Base-by-base conservation (phyloP, 2,329 filamentous ascomycete species). In the Aureobasidium vineae region DNA sequence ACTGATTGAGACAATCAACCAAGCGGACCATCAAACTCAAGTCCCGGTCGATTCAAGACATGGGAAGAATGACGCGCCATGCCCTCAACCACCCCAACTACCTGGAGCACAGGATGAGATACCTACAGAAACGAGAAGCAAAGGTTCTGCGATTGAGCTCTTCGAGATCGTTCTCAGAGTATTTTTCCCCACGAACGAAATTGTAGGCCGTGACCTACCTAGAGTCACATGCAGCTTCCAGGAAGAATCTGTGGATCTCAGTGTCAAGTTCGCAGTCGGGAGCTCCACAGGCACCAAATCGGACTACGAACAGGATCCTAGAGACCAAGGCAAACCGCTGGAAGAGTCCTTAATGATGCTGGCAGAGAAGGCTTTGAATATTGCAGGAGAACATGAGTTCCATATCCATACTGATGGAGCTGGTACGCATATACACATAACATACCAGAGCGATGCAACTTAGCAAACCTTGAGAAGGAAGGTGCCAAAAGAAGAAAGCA, bases 321-420 rank as follows among this genome's bases (percentile, higher is more conserved):
- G 52, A 54, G 52, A 36, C 26, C 28, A 26, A 54, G 52, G 26
- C 28, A 54, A 54, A 26, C 52, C 28, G 52, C 52, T 54, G 15
- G 28, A 54, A 33, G 26, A 54, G 52, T 54, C 52, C 16, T 36
- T 54, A 16, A 54, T 54, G 28, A 36, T 54, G 28, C 52, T 54
- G 28, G 52, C 52, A 54, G 16, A 54, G 26, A 54, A 33, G 52
- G 52, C 52, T 11, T 40, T 54, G 28, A 54, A 54, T 26, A 54
- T 54, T 54, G 52, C 26, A 54, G 52, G 52, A 54, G 52, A 54
- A 54, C 7, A 54, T 54, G 28, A 54, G 52, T 54, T 54, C 52
- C 28, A 54, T 36, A 54, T 54, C n/a, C 28, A 54, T 54, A 33
- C 52, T 54, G 28, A 54, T 54, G 15, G 28, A 36, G 26, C 52